Conservation (phyloP, 495 filamentous ascomycete genomes). For the Apodospora peruviana region DNA sequence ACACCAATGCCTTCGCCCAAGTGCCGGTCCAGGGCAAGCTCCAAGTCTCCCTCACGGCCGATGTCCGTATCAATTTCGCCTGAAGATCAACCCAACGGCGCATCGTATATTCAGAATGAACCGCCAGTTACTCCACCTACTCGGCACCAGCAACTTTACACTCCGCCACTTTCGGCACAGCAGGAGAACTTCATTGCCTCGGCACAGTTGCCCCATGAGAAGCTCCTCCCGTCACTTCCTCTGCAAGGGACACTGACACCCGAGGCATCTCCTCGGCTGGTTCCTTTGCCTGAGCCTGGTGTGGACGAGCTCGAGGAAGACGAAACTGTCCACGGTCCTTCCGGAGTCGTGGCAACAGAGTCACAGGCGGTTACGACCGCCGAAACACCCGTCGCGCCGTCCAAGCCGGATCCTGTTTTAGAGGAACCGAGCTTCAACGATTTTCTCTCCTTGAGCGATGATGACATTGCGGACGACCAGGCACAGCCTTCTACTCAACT, state of each 20-base stretch:
- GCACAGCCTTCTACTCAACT: slow-evolving; percentile 10
- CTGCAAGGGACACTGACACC: slow-evolving; percentile 9
- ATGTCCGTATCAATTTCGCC: slow-evolving; percentile 16
- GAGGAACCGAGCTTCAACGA: slow-evolving; percentile 40
- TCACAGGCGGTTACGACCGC: no score
- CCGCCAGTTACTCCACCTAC: not conserved
- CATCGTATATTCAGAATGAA: slow-evolving; percentile 1
- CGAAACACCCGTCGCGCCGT: not conserved
- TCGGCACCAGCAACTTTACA: not conserved
- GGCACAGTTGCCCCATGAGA: not conserved
- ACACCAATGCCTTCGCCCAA: not conserved
- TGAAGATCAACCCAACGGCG: slow-evolving; percentile 8
- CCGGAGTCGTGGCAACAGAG: no score
- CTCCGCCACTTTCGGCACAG: slow-evolving; percentile 13
- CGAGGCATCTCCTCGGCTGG: slow-evolving; percentile 15
- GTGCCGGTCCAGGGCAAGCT: slow-evolving; percentile 12
- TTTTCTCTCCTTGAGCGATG: slow-evolving; percentile 40
- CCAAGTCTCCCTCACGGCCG: slow-evolving; percentile 7
- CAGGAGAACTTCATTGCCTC: slow-evolving; percentile 9
- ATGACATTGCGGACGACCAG: slow-evolving; percentile 38
- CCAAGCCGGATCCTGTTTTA: slow-evolving; percentile 14
- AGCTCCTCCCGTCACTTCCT: not conserved
- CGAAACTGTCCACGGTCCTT: no score
- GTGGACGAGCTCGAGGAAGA: not conserved
- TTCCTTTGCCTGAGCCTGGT: slow-evolving; percentile 9